phyloP scores from a whole-genome alignment of 2,329 filamentous ascomycete species.

The Trichoderma semiorbis region DNA sequence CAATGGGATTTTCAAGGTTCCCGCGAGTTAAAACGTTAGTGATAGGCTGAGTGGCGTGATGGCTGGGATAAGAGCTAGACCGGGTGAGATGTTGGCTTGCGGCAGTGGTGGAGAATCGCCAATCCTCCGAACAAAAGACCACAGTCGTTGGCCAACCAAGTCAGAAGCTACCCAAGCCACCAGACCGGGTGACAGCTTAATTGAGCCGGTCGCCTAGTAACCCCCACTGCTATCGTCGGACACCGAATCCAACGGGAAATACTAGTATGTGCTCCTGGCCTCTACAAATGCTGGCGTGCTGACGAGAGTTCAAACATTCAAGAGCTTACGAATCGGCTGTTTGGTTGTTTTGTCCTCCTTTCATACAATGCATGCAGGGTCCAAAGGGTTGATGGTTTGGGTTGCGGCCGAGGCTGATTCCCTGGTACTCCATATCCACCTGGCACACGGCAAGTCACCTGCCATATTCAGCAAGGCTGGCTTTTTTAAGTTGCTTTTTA shows the following conservation, averaged over 20 bases:
- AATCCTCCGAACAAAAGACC: not conserved
- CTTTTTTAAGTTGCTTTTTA: not conserved
- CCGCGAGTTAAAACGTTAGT: not conserved
- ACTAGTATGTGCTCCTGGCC: not conserved
- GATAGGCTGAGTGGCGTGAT: not conserved
- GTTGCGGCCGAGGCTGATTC: not conserved
- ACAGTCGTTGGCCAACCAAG: not conserved
- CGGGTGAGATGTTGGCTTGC: not conserved
- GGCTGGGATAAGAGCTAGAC: not conserved
- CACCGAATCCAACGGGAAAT: not conserved
- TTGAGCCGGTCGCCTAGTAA: not conserved
- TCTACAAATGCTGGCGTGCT: not conserved
- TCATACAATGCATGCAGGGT: not conserved
- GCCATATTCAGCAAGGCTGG: not conserved
- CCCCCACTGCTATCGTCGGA: not conserved
- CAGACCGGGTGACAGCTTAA: not conserved
- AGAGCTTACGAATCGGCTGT: not conserved
- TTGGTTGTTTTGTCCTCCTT: not conserved
- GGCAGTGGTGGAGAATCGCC: not conserved
- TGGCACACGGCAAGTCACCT: not conserved
- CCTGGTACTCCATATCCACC: not conserved
- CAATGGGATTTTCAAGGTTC: not conserved
- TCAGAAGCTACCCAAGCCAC: not conserved
- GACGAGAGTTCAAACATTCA: not conserved
- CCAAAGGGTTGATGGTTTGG: not conserved